A percentile compares a stretch with the other conserved stretches of the same genome.
These are phyloP conservation scores for Flaveria sonorensis DNA, from an alignment of 129 eudicot genomes.

Conservation along the genomic window DNA sequence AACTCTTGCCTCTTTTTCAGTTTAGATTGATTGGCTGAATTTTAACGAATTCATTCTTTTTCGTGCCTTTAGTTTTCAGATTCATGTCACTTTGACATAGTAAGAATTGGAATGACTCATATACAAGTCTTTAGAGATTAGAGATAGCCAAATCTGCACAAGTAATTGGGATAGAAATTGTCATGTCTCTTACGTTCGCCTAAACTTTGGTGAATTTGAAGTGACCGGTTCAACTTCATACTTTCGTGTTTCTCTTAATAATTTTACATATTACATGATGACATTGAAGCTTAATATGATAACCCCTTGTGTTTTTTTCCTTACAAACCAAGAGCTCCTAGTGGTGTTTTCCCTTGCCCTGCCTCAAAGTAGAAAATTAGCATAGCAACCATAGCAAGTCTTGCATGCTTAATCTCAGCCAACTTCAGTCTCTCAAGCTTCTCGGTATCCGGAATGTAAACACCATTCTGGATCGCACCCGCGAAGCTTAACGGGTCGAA, in stretches of 20 bases:
- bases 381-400: constrained; percentile 96
- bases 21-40: too few species aligned
- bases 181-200: too few species aligned
- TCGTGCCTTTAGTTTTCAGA: too few species aligned
- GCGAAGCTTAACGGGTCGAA: constrained; percentile 87
- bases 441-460: constrained; percentile 68
- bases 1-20: too few species aligned
- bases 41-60: too few species aligned
- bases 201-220: too few species aligned
- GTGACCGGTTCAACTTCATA: background rate
- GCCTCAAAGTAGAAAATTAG: constrained; percentile 92
- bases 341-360: constrained; percentile 99
- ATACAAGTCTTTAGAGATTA: too few species aligned
- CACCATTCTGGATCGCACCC: constrained; percentile 68
- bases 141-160: too few species aligned
- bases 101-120: too few species aligned
- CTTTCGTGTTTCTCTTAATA: background rate
- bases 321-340: constrained; percentile 96
- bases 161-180: too few species aligned
- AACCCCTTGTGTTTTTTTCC: background rate
- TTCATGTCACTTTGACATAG: too few species aligned
- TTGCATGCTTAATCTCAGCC: constrained; percentile 94
- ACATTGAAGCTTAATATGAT: background rate
- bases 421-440: constrained; percentile 90
- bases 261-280: constrained; percentile 42